Evolutionary conservation across 768 basidiomycete genomes (phyloP).

Genomic region (Termitomyces sp.): DNA sequence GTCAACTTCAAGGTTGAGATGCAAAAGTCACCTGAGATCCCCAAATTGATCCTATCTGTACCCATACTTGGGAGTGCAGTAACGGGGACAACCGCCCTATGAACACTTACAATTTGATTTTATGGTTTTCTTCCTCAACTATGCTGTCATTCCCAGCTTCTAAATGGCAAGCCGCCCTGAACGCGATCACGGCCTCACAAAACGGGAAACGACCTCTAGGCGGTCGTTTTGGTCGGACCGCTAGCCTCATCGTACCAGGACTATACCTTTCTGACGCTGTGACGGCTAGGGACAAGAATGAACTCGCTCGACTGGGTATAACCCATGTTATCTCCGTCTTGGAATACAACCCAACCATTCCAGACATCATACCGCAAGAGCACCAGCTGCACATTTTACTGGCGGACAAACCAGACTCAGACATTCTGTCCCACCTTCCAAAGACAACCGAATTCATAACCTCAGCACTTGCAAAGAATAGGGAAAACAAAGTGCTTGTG

Average conservation of each 20-base stretch:
- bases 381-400: conserved; percentile 46
- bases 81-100: background rate
- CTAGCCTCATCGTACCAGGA: conserved; percentile 38
- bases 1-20: background rate
- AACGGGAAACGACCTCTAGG: conserved; percentile 7
- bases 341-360: conserved; percentile 45
- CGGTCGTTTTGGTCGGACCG: conserved; percentile 14
- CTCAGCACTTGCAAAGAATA: conserved; percentile 27
- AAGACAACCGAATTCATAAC: conserved; percentile 33
- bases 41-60: background rate
- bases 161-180: conserved; percentile 19
- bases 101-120: background rate
- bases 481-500: conserved; percentile 36
- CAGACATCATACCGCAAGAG: conserved; percentile 37
- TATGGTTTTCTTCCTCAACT: background rate
- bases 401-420: conserved; percentile 22
- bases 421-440: conserved; percentile 32
- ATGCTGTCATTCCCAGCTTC: conserved; percentile 33
- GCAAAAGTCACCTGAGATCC: background rate
- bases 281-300: conserved; percentile 47
- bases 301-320: conserved; percentile 54
- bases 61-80: background rate
- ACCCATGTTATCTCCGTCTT: conserved; percentile 72
- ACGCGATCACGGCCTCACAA: conserved; percentile 12
- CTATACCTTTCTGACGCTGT: conserved; percentile 63